Base-by-base conservation (phyloP, 2,329 filamentous ascomycete species). In the Fusarium brevicatenulatum region DNA sequence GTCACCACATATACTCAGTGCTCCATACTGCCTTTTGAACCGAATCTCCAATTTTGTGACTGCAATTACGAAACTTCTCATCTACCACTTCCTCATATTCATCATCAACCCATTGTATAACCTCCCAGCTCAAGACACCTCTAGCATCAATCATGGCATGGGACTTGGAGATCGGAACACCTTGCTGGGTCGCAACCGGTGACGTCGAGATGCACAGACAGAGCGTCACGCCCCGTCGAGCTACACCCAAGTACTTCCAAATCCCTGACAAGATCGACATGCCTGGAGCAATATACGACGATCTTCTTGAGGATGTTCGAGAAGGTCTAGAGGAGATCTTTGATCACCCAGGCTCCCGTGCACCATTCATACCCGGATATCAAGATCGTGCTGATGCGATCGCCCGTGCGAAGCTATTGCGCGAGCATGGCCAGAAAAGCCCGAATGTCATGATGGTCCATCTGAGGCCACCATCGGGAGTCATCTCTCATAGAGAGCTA, bases 161-260 rank as follows among this genome's bases (percentile, higher is more conserved):
- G 50, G 50, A 54, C 2, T 9, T 39, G 23, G 50, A 53, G 19
- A 40, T 54, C 15, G 50, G 50, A 40, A 54, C 50, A 1, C 50
- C 50, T 18, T 54, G 50, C 34, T 54, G 50, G 50, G 50, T 54
- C 3, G 34, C 34, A n/a, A 12, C 50, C 0, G 50, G 34, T 28
- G 50, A 54, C 8, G 50, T 40, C 10, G 50, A 54, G 15, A 54
- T 54, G 50, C 50, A 54, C 50, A 54, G 50, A 28, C 50, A 54
- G 19, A 54, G 50, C 23, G 50, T 54, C 34, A 54, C 50, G 2
- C 34, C 50, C 2, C 50, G 50, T 9, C 50, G 50, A 40, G 50
- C 50, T 54, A 54, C 50, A 1, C 50, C 50, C 23, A 54, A 54
- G 3, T 54, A 54, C 23, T 54, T 54, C 19, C 10, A 54, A 54